Conservation (phyloP, 163 green algal genomes). For the Volvox carteri region DNA sequence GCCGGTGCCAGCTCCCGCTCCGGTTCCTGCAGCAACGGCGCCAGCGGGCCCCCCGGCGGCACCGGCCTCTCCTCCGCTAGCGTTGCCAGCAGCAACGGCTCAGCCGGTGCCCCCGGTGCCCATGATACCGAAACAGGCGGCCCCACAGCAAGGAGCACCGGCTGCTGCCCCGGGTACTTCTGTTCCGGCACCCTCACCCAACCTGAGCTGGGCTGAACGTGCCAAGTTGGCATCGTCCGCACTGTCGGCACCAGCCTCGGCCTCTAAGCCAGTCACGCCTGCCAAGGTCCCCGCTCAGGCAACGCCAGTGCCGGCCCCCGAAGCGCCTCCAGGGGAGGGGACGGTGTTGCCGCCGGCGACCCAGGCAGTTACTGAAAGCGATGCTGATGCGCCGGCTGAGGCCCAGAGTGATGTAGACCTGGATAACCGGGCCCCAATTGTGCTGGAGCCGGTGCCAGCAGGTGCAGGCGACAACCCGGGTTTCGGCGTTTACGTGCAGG, state of each 20-base stretch:
- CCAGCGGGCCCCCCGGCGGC: not conserved
- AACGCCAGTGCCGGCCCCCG: not conserved
- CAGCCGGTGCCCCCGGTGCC: not conserved
- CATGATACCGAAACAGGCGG: constrained; percentile 5
- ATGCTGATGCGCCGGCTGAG: not conserved
- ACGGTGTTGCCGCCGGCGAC: not conserved
- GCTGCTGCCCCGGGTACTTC: not conserved
- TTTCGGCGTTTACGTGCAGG: constrained; percentile 45
- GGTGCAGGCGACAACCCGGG: not conserved
- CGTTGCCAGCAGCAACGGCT: not conserved
- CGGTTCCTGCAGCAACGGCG: not conserved
- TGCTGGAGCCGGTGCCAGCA: not conserved
- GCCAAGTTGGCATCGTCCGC: not conserved
- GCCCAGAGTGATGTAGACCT: not conserved
- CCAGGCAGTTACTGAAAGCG: not conserved
- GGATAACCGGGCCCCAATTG: not conserved
- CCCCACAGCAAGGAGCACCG: not conserved
- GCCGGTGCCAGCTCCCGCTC: not conserved
- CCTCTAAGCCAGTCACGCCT: not conserved
- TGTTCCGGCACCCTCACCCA: not conserved
- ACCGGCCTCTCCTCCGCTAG: no score
- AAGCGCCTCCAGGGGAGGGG: not conserved
- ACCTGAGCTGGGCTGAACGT: constrained; percentile 56
- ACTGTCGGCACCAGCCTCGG: not conserved
- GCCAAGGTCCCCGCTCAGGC: not conserved